Conservation (phyloP, 441 rosid genomes). For the Erodium moschatum region DNA sequence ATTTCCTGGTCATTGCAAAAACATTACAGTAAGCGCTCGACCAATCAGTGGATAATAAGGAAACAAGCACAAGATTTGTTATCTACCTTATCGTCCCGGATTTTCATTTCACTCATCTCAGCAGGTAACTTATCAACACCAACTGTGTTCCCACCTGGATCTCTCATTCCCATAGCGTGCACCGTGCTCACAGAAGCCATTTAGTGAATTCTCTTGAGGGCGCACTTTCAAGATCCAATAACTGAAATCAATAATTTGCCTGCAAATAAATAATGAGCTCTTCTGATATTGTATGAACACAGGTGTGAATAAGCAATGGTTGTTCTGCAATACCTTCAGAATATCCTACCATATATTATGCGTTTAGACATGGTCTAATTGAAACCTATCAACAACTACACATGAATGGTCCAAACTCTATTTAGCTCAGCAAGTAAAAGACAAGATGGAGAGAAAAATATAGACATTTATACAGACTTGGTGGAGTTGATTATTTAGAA, state of each 20-base stretch:
- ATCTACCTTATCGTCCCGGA: slow-evolving; percentile 74
- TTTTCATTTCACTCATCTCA: slow-evolving; percentile 87
- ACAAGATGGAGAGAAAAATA: too few species aligned
- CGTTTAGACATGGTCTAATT: not conserved
- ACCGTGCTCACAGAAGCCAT: slow-evolving; percentile 59
- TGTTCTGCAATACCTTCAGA: not conserved
- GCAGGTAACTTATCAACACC: slow-evolving; percentile 71
- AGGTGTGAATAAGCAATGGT: not conserved
- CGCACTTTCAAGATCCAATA: slow-evolving; percentile 24
- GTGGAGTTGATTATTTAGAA: not conserved
- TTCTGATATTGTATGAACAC: not conserved
- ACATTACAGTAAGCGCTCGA: not conserved
- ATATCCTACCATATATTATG: not conserved
- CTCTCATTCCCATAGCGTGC: slow-evolving; percentile 32
- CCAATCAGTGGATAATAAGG: not conserved
- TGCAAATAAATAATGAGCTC: too few species aligned
- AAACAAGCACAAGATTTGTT: not conserved
- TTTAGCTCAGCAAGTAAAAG: not conserved
- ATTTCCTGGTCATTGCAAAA: slow-evolving; percentile 37
- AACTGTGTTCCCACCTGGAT: slow-evolving; percentile 19
- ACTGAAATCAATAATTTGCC: too few species aligned
- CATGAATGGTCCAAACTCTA: not conserved
- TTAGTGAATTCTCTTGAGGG: slow-evolving; percentile 20
- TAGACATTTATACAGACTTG: not conserved
- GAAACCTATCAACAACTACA: not conserved